These are phyloP conservation scores for Cryphonectria parasitica DNA, from an alignment of 2,329 filamentous ascomycete species.

Conservation along the genomic window DNA sequence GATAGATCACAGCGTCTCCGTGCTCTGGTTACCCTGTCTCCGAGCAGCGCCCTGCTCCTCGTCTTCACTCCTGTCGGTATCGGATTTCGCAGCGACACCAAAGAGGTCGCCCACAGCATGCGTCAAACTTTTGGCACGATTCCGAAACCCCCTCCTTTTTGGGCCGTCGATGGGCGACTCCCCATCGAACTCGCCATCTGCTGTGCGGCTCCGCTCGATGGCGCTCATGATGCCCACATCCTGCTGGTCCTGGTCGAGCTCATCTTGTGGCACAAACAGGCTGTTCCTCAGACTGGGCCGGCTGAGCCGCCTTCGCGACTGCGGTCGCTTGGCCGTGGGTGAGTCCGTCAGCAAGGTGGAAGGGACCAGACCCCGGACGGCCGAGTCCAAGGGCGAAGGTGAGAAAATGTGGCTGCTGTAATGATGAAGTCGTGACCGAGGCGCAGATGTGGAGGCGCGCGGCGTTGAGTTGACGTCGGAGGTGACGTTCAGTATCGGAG, in stretches of 20 bases:
- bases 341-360: slow-evolving; percentile 55
- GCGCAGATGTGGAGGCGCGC: slow-evolving; percentile 37
- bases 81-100: slow-evolving; percentile 14
- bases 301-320: slow-evolving; percentile 51
- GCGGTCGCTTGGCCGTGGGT: slow-evolving; percentile 43
- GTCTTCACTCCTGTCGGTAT: neutral
- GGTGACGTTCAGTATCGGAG: slow-evolving; percentile 15
- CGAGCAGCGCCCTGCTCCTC: neutral
- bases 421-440: slow-evolving; percentile 43
- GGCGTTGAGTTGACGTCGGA: slow-evolving; percentile 33
- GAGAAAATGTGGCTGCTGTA: slow-evolving; percentile 58
- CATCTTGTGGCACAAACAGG: slow-evolving; percentile 55
- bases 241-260: slow-evolving; percentile 38
- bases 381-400: slow-evolving; percentile 63
- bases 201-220: slow-evolving; percentile 26
- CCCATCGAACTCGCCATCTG: slow-evolving; percentile 4
- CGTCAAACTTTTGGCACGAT: slow-evolving; percentile 29
- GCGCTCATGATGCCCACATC: slow-evolving; percentile 23
- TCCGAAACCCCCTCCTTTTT: slow-evolving; percentile 23
- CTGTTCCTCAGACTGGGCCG: slow-evolving; percentile 57
- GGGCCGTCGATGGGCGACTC: slow-evolving; percentile 11
- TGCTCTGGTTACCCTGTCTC: slow-evolving; percentile 9
- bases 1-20: slow-evolving; percentile 10
- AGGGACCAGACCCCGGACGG: slow-evolving; percentile 60
- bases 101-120: slow-evolving; percentile 28